Percentiles rank a stretch among this genome's conserved stretches.
phyloP scores from a whole-genome alignment of 371 early-diverging fungal genomes.

The Mucor lusitanicus region DNA sequence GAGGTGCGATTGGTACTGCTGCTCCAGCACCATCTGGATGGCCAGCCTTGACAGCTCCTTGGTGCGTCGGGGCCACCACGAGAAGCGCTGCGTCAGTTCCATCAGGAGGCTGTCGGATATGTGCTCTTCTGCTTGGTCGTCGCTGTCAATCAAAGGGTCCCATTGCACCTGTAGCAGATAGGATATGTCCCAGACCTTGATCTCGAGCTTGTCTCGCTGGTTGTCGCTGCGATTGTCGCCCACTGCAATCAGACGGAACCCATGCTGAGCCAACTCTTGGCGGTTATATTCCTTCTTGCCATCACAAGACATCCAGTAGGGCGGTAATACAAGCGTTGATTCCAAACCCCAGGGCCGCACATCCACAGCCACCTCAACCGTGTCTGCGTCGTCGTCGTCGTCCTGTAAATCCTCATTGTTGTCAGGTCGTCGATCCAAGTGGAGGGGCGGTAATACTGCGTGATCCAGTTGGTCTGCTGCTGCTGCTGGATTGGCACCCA shows the following conservation, averaged over 20 bases:
- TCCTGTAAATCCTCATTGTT: not conserved
- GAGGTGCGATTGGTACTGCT: slow-evolving; percentile 1
- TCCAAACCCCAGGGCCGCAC: slow-evolving; percentile 48
- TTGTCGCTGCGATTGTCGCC: slow-evolving; percentile 95
- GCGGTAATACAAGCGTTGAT: slow-evolving; percentile 43
- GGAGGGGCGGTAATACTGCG: not conserved
- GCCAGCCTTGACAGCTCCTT: slow-evolving; percentile 25
- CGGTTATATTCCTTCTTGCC: not conserved
- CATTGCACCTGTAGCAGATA: slow-evolving; percentile 31
- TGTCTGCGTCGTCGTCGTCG: slow-evolving; percentile 22
- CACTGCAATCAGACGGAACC: slow-evolving; percentile 62
- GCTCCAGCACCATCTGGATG: slow-evolving; percentile 25
- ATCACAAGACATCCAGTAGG: slow-evolving; percentile 23
- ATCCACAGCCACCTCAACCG: slow-evolving; percentile 8
- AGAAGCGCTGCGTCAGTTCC: slow-evolving; percentile 17
- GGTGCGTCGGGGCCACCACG: slow-evolving; percentile 43
- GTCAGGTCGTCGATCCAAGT: not conserved
- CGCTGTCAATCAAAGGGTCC: slow-evolving; percentile 20
- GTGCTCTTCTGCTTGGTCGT: not conserved
- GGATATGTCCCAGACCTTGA: slow-evolving; percentile 51
- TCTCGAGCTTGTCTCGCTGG: slow-evolving; percentile 59
- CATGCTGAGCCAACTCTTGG: slow-evolving; percentile 8
- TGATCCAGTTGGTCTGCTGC: not conserved
- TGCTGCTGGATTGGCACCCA: not conserved
- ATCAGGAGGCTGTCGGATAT: not conserved